Conservation (phyloP, 768 basidiomycete genomes). For the Sistotremastrum suecicum region DNA sequence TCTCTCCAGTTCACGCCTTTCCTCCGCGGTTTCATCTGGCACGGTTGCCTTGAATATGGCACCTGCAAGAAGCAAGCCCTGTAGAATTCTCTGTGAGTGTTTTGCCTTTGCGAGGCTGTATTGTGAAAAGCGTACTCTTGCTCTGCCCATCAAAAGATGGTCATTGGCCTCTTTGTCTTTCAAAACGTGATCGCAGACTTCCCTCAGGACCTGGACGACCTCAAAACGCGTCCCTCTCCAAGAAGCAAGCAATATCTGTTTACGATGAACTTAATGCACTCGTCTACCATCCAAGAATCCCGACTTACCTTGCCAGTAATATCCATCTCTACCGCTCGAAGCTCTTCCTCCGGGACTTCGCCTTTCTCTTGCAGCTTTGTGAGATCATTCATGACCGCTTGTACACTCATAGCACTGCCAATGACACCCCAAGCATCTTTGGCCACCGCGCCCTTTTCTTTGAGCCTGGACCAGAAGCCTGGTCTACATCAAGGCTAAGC, state of each 20-base stretch:
- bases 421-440: slow-evolving; percentile 98
- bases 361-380: slow-evolving; percentile 75
- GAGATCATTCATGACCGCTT: slow-evolving; percentile 44
- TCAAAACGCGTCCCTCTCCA: slow-evolving; percentile 97
- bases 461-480: slow-evolving; percentile 86
- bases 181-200: slow-evolving; percentile 75
- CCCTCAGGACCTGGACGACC: slow-evolving; percentile 78
- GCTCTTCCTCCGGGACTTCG: slow-evolving; percentile 75
- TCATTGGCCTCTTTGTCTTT: slow-evolving; percentile 69
- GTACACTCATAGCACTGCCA: slow-evolving; percentile 78
- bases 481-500: slow-evolving; percentile 29
- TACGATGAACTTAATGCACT: background rate
- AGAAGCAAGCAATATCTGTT: slow-evolving; percentile 82
- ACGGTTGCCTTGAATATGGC: slow-evolving; percentile 74
- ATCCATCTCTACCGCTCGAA: slow-evolving; percentile 80
- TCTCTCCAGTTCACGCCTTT: slow-evolving; percentile 88
- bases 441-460: slow-evolving; percentile 84
- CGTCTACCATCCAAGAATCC: background rate
- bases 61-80: slow-evolving; percentile 83
- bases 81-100: slow-evolving; percentile 1
- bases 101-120: background rate
- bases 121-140: slow-evolving; percentile 42
- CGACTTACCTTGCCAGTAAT: slow-evolving; percentile 73
- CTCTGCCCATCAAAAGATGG: slow-evolving; percentile 58
- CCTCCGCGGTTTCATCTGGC: slow-evolving; percentile 88